These are phyloP conservation scores for Penicillium nordicum DNA, from an alignment of 2,329 filamentous ascomycete genomes.

Conservation along the genomic window DNA sequence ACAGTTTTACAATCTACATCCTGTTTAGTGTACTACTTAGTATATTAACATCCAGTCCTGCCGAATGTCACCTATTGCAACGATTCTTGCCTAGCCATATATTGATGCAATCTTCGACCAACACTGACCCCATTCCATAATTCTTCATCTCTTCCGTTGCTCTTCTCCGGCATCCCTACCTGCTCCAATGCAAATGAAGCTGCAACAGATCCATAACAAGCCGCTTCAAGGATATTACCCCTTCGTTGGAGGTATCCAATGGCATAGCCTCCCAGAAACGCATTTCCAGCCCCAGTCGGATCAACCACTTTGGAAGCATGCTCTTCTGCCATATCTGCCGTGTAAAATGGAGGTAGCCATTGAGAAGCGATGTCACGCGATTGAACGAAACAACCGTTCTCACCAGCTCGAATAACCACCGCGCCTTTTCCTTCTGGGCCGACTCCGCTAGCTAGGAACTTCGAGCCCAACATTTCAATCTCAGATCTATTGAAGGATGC, in stretches of 20 bases:
- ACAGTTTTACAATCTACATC: no score
- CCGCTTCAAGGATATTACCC: slow-evolving; percentile 23
- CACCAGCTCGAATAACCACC: slow-evolving; percentile 32
- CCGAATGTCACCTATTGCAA: neutral
- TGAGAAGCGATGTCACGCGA: slow-evolving; percentile 1
- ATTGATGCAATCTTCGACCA: slow-evolving; percentile 16
- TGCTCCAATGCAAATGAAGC: slow-evolving; percentile 35
- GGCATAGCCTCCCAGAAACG: slow-evolving; percentile 35
- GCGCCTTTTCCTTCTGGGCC: slow-evolving; percentile 14
- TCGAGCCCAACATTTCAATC: slow-evolving; percentile 14
- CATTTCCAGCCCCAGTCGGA: slow-evolving; percentile 38
- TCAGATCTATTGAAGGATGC: neutral
- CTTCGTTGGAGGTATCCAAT: slow-evolving; percentile 23
- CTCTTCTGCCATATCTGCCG: neutral
- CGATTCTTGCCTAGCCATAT: slow-evolving; percentile 5
- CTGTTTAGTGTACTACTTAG: no score
- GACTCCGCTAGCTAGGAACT: slow-evolving; percentile 13
- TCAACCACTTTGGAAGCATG: slow-evolving; percentile 28
- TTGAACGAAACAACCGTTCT: slow-evolving; percentile 29
- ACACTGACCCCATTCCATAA: slow-evolving; percentile 20
- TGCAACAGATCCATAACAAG: slow-evolving; percentile 32
- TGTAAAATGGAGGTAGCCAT: slow-evolving; percentile 33
- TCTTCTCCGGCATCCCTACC: slow-evolving; percentile 26
- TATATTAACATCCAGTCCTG: neutral
- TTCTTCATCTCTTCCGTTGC: slow-evolving; percentile 5